Conservation (phyloP, 306 rosid species). For the Malus asiatica region DNA sequence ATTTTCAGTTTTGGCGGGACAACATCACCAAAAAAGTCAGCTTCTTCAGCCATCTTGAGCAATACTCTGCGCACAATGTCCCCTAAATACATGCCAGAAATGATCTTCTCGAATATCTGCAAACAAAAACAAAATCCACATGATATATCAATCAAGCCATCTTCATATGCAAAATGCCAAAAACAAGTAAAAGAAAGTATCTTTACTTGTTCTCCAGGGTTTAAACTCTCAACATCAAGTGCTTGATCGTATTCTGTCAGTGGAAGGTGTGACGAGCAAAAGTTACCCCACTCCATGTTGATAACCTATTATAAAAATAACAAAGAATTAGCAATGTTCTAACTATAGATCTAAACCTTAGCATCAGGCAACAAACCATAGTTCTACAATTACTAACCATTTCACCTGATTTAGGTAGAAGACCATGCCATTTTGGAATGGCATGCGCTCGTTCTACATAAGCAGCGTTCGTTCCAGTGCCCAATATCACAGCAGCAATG, state of each 20-base stretch:
- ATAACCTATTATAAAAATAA: constrained; percentile 50
- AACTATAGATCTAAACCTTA: not conserved
- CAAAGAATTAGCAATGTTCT: not conserved
- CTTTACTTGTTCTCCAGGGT: constrained; percentile 94
- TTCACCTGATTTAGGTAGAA: constrained; percentile 75
- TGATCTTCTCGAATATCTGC: constrained; percentile 86
- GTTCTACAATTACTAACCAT: constrained; percentile 49
- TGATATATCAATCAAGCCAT: constrained; percentile 16
- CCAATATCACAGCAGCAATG: constrained; percentile 83
- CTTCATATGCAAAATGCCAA: not conserved
- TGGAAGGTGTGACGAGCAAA: constrained; percentile 83
- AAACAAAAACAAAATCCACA: constrained; percentile 18
- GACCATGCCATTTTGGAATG: constrained; percentile 95
- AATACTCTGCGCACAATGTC: constrained; percentile 82
- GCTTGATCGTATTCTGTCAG: constrained; percentile 73
- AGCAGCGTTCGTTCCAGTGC: constrained; percentile 99
- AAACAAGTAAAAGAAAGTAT: not conserved
- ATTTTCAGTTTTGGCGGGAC: constrained; percentile 70
- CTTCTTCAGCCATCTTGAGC: constrained; percentile 82
- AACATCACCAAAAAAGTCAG: constrained; percentile 71
- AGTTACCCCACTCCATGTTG: constrained; percentile 99
- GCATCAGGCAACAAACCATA: not conserved
- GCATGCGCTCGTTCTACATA: constrained; percentile 80
- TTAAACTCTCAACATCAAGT: constrained; percentile 72
- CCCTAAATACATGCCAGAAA: constrained; percentile 98